phyloP scores from a whole-genome alignment of 345 rosid genomes.

The Raphanus sativus region DNA sequence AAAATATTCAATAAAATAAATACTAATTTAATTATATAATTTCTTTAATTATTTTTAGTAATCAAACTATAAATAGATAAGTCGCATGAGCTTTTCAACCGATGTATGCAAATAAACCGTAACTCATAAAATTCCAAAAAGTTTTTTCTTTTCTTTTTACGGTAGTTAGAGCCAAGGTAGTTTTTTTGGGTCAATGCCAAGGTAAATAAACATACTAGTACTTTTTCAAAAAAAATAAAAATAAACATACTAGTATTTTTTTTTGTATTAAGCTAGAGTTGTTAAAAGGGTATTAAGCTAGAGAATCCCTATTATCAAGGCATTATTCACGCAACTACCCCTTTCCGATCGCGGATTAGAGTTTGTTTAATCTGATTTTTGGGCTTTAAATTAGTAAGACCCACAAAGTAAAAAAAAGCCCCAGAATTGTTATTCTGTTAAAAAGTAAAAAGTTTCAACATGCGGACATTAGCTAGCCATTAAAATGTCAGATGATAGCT shows the following conservation, averaged over 20 bases:
- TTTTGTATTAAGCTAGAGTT: no score
- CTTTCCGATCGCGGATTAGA: background rate
- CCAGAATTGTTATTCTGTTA: background rate
- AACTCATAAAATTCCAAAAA: background rate
- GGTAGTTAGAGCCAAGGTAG: background rate
- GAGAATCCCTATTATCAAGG: slow-evolving; percentile 6
- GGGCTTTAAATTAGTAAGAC: background rate
- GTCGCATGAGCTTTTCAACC: background rate
- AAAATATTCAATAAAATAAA: no score
- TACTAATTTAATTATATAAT: background rate
- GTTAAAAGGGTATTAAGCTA: no score
- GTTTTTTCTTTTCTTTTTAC: background rate
- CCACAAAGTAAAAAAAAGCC: slow-evolving; percentile 19
- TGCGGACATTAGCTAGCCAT: slow-evolving; percentile 8
- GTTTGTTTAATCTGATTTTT: background rate
- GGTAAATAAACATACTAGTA: no score
- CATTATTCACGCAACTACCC: slow-evolving; percentile 9
- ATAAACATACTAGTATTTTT: no score
- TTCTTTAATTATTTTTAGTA: no score
- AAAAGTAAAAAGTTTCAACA: background rate
- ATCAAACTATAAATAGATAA: background rate
- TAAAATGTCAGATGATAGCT: background rate
- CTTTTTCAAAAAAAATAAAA: no score
- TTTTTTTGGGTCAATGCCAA: no score
- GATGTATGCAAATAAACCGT: background rate